Evolutionary conservation across 305 asterid genomes (phyloP), one percentile per base, ranked within the genome.

Genomic region (Striga hermonthica): DNA sequence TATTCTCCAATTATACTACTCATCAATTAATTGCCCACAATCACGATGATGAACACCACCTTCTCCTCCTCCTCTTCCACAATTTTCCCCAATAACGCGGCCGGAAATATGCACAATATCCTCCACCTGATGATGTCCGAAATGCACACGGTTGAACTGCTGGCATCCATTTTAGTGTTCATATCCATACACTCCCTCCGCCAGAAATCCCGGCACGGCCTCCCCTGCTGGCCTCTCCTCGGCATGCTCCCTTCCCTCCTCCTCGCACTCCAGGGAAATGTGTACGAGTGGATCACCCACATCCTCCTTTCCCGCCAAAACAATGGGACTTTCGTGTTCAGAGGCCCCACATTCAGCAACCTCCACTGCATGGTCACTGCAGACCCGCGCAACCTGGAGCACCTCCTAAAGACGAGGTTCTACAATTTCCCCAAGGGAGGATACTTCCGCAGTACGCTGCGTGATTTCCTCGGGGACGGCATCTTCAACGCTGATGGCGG

Each of bases 161-260:
- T 83, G 8, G 38, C 84, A 0, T 90, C 97, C 0, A 2, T 77
- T 8, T 10, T 81, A 0, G 91, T 86, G 40, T 92, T 89, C 71
- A 7, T 86, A 0, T 74, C 67, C 4, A 79, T 91, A 48, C 83
- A 79, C 66, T 78, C 78, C 7, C 39, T 83, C 28, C 76, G 95
- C 41, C 86, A 81, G 37, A 69, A 60, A 64, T 80, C 70, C 50
- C 67, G 36, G 6, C 86, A 78, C 15, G 96, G 97, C 14, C 80
- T 89, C 12, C 78, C 90, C 0, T 79, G 61, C 49, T 92, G 97
- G 97, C 98, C 98, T 9, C 5, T 92, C 8, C 69, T 92, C 8
- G 97, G 98, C 6, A 92, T 92, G 98, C 67, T 89, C 53, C 98
- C 98, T 1, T 89, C 98, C 10, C 82, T 92, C 10, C 12, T 92